Conservation (phyloP, 2,329 filamentous ascomycete species). For the Aspergillus luchuensis region DNA sequence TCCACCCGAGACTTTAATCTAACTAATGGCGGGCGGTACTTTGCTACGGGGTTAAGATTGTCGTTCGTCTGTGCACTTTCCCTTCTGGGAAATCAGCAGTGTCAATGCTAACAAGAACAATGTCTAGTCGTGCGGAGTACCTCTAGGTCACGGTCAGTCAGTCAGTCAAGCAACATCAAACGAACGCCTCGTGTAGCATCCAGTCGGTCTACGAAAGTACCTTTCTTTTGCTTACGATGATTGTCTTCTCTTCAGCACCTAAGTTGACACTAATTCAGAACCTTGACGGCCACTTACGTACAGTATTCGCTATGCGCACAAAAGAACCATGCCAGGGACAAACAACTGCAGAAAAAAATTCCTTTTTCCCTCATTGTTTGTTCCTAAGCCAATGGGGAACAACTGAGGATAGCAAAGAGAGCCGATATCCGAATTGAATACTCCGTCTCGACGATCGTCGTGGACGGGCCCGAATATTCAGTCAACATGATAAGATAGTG, state of each 20-base stretch:
- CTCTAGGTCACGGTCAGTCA: background rate
- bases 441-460: constrained; percentile 4
- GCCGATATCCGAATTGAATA: background rate
- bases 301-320: background rate
- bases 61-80: constrained; percentile 4
- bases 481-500: background rate
- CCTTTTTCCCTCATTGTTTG: background rate
- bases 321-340: constrained; percentile 6
- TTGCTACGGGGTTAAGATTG: background rate
- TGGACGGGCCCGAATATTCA: background rate
- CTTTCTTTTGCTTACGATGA: background rate
- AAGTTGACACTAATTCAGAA: background rate
- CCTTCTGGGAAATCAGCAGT: background rate
- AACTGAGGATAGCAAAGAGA: background rate
- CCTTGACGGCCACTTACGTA: background rate
- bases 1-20: constrained; percentile 2
- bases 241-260: background rate
- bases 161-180: background rate
- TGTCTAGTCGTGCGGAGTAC: background rate
- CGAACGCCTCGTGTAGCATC: background rate
- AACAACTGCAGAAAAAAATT: background rate
- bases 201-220: background rate
- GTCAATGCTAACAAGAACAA: background rate
- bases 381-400: background rate
- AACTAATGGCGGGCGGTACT: constrained; percentile 1